Conservation (phyloP, 305 asterid species). For the Solanum chacoense region DNA sequence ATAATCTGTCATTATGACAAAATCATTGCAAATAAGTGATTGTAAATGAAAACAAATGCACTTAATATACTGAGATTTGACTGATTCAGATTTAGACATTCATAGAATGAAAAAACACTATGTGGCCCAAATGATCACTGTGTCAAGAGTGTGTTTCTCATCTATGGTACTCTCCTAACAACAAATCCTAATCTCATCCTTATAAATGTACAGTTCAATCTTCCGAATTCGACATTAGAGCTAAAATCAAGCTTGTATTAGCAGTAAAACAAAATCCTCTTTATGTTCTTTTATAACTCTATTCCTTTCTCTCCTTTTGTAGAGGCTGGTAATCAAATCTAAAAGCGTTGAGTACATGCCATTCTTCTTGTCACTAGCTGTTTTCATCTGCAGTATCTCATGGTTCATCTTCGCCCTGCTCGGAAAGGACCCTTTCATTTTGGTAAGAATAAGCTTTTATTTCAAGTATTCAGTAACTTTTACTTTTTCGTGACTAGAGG, state of each 20-base stretch:
- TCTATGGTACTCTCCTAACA: not conserved
- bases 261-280: not conserved
- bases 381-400: conserved; percentile 30
- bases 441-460: conserved; percentile 13
- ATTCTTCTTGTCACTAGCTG: conserved; percentile 34
- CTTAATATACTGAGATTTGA: not conserved
- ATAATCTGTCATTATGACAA: not conserved
- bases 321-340: conserved; percentile 40
- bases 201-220: not conserved
- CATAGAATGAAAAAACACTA: not conserved
- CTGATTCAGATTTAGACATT: not conserved
- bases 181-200: not conserved
- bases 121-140: not conserved
- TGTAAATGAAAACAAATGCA: not conserved
- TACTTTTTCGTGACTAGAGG: not conserved
- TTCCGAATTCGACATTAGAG: not conserved
- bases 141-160: not conserved
- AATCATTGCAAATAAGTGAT: not conserved
- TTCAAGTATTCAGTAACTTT: not conserved
- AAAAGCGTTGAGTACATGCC: conserved; percentile 49
- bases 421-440: conserved; percentile 38
- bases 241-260: not conserved
- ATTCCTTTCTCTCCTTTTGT: not conserved
- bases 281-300: not conserved
- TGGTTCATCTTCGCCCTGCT: conserved; percentile 37